Evolutionary conservation across 225 moss, liverwort and hornwort species (phyloP).

Genomic region (Polytrichum formosum): DNA sequence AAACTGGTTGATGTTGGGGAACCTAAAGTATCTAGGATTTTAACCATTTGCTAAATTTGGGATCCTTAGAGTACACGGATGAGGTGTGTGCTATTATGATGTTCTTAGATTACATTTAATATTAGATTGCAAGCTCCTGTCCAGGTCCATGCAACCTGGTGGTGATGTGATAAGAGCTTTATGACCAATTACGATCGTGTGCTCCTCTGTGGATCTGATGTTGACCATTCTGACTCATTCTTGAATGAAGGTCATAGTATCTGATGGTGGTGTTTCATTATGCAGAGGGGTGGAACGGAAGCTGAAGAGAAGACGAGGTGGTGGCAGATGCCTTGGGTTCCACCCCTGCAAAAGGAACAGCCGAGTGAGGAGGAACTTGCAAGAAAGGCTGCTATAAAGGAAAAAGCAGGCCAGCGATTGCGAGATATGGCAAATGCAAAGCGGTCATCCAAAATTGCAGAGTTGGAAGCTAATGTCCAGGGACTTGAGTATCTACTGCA

Average conservation of each 20-base stretch:
- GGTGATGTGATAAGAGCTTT: too few relatives aligned
- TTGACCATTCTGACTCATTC: too few relatives aligned
- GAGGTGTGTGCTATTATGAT: too few relatives aligned
- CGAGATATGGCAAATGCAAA: constrained; percentile 97
- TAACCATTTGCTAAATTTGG: too few relatives aligned
- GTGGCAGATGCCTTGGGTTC: constrained; percentile 92
- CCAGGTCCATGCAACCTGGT: too few relatives aligned
- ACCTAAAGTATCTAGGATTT: too few relatives aligned
- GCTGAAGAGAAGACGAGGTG: constrained; percentile 64
- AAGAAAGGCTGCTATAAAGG: constrained; percentile 90
- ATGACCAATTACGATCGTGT: too few relatives aligned
- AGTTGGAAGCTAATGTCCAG: constrained; percentile 78
- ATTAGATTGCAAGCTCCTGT: too few relatives aligned
- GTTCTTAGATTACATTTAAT: too few relatives aligned
- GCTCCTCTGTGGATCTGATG: too few relatives aligned
- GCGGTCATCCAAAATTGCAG: constrained; percentile 87
- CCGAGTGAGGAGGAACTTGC: constrained; percentile 90
- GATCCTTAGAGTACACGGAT: too few relatives aligned
- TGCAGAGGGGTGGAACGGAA: constrained; percentile 67
- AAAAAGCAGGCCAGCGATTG: constrained; percentile 90
- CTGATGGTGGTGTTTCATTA: constrained; percentile 30
- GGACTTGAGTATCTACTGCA: constrained; percentile 77
- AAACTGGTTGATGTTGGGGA: too few relatives aligned
- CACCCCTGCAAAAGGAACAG: constrained; percentile 82
- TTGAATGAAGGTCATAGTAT: not conserved